phyloP scores from a whole-genome alignment of 2,329 filamentous ascomycete species.

The Colletotrichum gloeosporioides region DNA sequence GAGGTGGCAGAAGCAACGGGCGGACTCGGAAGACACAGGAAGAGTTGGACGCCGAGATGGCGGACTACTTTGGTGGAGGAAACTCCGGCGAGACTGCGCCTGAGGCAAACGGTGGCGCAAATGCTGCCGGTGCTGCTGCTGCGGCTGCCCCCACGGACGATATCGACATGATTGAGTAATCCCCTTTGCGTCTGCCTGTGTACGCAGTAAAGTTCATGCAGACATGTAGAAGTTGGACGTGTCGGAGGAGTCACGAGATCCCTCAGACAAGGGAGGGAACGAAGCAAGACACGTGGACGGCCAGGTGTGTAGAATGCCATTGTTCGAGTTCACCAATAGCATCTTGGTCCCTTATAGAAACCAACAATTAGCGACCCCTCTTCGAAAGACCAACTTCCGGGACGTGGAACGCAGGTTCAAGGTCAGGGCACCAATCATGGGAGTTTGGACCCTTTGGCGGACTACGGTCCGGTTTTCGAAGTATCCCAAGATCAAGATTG shows the following conservation, averaged over 20 bases:
- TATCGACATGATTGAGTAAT: constrained; percentile 74
- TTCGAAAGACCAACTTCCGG: not conserved
- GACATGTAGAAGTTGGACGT: not conserved
- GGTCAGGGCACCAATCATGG: constrained; percentile 1
- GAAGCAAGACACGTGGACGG: not conserved
- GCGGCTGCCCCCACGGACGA: constrained; percentile 53
- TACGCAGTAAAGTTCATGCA: not conserved
- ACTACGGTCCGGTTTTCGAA: not conserved
- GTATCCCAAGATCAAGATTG: not conserved
- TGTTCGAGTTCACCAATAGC: not conserved
- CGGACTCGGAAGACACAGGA: constrained; percentile 86
- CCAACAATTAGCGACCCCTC: not conserved
- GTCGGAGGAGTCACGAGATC: not conserved
- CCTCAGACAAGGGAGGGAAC: not conserved
- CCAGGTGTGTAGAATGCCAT: not conserved
- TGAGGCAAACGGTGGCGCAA: constrained; percentile 37
- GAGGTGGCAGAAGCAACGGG: constrained; percentile 40
- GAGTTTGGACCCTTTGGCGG: not conserved
- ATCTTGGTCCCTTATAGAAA: not conserved
- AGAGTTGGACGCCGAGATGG: constrained; percentile 96
- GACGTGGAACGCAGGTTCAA: not conserved
- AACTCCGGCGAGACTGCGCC: constrained; percentile 38
- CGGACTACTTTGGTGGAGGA: constrained; percentile 78
- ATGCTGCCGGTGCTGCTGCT: constrained; percentile 35
- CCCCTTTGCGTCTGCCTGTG: not conserved